Conservation (phyloP, 1,139 yeast species). For the Protomyces arabidopsidicola region DNA sequence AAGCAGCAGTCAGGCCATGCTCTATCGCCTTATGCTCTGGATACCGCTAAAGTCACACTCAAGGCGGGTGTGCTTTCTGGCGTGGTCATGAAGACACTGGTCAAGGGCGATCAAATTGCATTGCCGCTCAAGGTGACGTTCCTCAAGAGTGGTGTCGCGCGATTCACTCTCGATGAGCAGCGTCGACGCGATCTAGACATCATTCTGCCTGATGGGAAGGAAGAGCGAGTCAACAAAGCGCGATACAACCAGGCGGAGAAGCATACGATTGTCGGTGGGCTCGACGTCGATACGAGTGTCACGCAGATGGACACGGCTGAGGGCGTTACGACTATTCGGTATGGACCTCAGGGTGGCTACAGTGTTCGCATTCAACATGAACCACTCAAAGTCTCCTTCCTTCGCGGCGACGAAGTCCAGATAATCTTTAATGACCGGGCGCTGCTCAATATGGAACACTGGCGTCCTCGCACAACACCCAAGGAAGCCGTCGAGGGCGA, state of each 20-base stretch:
- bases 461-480: slow-evolving; percentile 44
- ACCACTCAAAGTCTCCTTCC: slow-evolving; percentile 55
- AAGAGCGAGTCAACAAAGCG: slow-evolving; percentile 33
- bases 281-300: slow-evolving; percentile 32
- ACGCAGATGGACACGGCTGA: slow-evolving; percentile 22
- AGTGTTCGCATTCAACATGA: slow-evolving; percentile 45
- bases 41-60: slow-evolving; percentile 43
- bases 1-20: slow-evolving; percentile 38
- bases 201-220: slow-evolving; percentile 34
- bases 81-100: slow-evolving; percentile 45
- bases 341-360: slow-evolving; percentile 45
- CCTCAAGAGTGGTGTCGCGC: slow-evolving; percentile 51
- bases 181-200: slow-evolving; percentile 42
- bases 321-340: slow-evolving; percentile 38
- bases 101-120: slow-evolving; percentile 38
- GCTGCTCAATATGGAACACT: slow-evolving; percentile 74
- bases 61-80: slow-evolving; percentile 43
- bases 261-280: slow-evolving; percentile 52
- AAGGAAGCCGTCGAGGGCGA: slow-evolving; percentile 33
- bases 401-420: slow-evolving; percentile 46
- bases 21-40: slow-evolving; percentile 53
- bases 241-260: slow-evolving; percentile 59
- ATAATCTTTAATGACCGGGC: slow-evolving; percentile 63
- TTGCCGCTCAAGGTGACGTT: slow-evolving; percentile 58
- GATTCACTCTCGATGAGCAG: slow-evolving; percentile 63